Evolutionary conservation across 1,284 basidiomycete genomes (phyloP).

Genomic region (Marasmius tenuissimus): DNA sequence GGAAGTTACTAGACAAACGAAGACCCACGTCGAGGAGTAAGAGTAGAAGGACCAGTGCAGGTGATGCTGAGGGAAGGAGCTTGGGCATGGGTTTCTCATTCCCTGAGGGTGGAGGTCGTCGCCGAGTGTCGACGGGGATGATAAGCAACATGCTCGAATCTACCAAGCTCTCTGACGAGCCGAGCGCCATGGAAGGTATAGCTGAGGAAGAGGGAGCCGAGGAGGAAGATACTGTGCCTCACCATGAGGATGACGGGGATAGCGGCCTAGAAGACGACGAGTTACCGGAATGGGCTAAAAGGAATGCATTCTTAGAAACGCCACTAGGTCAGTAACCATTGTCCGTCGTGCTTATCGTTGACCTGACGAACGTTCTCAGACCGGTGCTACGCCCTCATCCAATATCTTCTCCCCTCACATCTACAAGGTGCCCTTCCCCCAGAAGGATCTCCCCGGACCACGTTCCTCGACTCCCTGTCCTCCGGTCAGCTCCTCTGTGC

Average conservation of each 20-base stretch:
- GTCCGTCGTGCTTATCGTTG: slow-evolving; percentile 8
- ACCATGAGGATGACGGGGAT: slow-evolving; percentile 17
- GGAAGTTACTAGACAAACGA: slow-evolving; percentile 41
- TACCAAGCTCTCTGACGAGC: slow-evolving; percentile 58
- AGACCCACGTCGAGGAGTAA: slow-evolving; percentile 34
- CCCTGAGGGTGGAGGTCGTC: slow-evolving; percentile 29
- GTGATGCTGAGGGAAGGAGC: slow-evolving; percentile 35
- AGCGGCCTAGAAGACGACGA: slow-evolving; percentile 60
- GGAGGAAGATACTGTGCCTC: slow-evolving; percentile 23
- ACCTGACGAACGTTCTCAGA: slow-evolving; percentile 34
- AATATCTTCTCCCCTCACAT: slow-evolving; percentile 49
- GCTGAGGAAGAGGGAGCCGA: slow-evolving; percentile 51
- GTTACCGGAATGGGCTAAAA: slow-evolving; percentile 74
- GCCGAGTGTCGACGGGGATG: slow-evolving; percentile 57
- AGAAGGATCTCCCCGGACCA: slow-evolving; percentile 25
- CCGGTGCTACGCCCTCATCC: slow-evolving; percentile 60
- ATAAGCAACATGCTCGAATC: slow-evolving; percentile 43
- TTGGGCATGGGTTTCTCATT: slow-evolving; percentile 18
- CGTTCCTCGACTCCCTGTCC: slow-evolving; percentile 59
- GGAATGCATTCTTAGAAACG: slow-evolving; percentile 51
- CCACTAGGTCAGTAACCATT: slow-evolving; percentile 49
- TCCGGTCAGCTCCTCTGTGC: slow-evolving; percentile 81
- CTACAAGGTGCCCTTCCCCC: slow-evolving; percentile 46
- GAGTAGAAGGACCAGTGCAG: slow-evolving; percentile 51
- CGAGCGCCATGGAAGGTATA: slow-evolving; percentile 49